phyloP scores from a whole-genome alignment of 768 basidiomycete species.

The Tylopilus rubrobrunneus region DNA sequence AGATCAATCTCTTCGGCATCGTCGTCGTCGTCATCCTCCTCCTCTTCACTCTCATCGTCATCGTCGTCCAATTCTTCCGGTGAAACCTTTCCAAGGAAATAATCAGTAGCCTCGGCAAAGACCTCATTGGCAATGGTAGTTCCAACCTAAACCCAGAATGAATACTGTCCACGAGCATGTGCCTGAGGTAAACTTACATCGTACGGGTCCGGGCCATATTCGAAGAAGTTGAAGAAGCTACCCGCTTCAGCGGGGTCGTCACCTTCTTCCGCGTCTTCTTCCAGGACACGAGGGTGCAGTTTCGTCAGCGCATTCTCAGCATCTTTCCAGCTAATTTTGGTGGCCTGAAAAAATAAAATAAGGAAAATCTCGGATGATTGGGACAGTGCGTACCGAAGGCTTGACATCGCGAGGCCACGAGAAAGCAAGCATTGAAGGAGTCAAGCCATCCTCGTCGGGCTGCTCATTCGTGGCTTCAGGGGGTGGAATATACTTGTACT shows the following conservation, averaged over 20 bases:
- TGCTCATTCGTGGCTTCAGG: conserved; percentile 50
- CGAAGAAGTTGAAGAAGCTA: conserved; percentile 89
- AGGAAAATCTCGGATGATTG: background rate
- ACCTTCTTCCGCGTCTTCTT: conserved; percentile 52
- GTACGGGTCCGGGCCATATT: conserved; percentile 55
- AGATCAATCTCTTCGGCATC: conserved; percentile 85
- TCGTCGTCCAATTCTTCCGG: conserved; percentile 62
- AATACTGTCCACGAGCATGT: background rate
- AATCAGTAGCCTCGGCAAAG: conserved; percentile 78
- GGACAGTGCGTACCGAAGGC: conserved; percentile 48
- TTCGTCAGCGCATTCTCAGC: conserved; percentile 73
- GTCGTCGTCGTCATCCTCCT: conserved; percentile 73
- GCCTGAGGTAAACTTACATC: conserved; percentile 48
- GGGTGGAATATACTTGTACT: conserved; percentile 66
- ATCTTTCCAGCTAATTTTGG: conserved; percentile 80
- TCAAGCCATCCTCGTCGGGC: conserved; percentile 72
- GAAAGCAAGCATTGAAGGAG: conserved; percentile 74
- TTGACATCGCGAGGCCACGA: conserved; percentile 74
- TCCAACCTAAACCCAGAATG: conserved; percentile 51
- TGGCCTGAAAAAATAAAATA: conserved; percentile 39
- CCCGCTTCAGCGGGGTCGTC: conserved; percentile 64
- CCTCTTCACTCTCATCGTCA: conserved; percentile 64
- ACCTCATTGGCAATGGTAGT: conserved; percentile 69
- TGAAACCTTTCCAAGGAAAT: conserved; percentile 66
- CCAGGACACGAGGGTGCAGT: conserved; percentile 63